phyloP scores from a whole-genome alignment of 2,329 filamentous ascomycete species.

The Juglanconis oblonga region DNA sequence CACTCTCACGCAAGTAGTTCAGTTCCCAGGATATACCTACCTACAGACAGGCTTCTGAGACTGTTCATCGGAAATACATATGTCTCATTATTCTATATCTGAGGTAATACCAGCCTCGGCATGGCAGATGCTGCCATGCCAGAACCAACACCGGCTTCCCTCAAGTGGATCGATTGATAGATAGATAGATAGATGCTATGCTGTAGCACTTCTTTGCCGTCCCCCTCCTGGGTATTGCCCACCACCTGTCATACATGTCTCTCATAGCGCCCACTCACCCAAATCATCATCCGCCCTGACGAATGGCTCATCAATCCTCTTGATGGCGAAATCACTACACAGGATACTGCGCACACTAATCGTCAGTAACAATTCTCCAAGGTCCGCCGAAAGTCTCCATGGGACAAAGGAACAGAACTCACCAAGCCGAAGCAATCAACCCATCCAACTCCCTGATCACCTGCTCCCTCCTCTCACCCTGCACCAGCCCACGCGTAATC shows the following conservation, averaged over 20 bases:
- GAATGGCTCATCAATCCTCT: conserved; percentile 91
- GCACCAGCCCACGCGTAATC: conserved; percentile 72
- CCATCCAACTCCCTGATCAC: conserved; percentile 87
- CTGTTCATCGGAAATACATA: no score
- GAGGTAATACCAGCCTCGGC: no score
- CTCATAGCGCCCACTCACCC: conserved; percentile 70
- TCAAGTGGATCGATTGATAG: not conserved
- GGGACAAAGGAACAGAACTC: conserved; percentile 28
- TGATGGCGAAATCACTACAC: conserved; percentile 93
- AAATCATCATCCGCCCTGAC: conserved; percentile 69
- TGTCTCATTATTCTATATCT: no score
- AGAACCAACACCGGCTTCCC: not conserved
- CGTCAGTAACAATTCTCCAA: not conserved
- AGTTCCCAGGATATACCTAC: no score
- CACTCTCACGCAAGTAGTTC: no score
- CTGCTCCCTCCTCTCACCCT: conserved; percentile 70
- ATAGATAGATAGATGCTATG: not conserved
- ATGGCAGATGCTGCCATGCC: not conserved
- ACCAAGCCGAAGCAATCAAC: conserved; percentile 89
- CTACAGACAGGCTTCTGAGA: no score
- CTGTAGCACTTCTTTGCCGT: not conserved
- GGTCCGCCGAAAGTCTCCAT: no score
- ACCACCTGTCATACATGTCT: not conserved
- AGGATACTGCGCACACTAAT: conserved; percentile 61
- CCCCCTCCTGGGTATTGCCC: not conserved